Evolutionary conservation across 306 rosid species (phyloP).

Genomic region (Medicago arabica): DNA sequence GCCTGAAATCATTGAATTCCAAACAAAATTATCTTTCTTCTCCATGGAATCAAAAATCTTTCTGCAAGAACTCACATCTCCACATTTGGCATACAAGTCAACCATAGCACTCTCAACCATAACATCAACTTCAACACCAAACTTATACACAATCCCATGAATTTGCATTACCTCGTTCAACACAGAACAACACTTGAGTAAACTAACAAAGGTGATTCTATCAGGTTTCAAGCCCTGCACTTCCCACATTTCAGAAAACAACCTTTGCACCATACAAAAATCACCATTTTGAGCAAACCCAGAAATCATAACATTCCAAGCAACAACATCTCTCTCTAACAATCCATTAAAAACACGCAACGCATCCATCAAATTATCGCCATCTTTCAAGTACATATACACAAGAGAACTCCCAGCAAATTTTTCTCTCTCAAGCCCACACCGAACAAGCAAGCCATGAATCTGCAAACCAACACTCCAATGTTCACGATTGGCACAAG

Average conservation of each 20-base stretch:
- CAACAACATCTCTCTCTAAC: conserved; percentile 54
- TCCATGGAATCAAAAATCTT: conserved; percentile 54
- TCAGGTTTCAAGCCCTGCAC: conserved; percentile 50
- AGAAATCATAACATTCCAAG: conserved; percentile 67
- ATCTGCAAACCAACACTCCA: conserved; percentile 53
- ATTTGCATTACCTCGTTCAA: conserved; percentile 51
- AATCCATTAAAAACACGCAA: conserved; percentile 46
- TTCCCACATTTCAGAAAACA: conserved; percentile 57
- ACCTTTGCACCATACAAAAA: conserved; percentile 44
- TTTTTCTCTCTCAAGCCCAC: conserved; percentile 52
- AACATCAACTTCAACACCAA: conserved; percentile 52
- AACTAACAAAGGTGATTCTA: conserved; percentile 46
- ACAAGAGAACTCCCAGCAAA: conserved; percentile 59
- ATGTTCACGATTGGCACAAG: conserved; percentile 45
- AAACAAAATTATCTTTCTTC: conserved; percentile 56
- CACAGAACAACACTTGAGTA: conserved; percentile 53
- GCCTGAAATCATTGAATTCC: conserved; percentile 63
- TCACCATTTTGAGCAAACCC: conserved; percentile 60
- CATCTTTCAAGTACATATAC: conserved; percentile 52
- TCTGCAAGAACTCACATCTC: conserved; percentile 50
- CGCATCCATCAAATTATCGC: conserved; percentile 35
- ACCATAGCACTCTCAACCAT: conserved; percentile 57
- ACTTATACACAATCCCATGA: conserved; percentile 53
- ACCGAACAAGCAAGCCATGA: conserved; percentile 51
- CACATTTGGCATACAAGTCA: conserved; percentile 56